A percentile compares a stretch with the other conserved stretches of the same genome.
phyloP scores from a whole-genome alignment of 176 grass and related monocot species.

The Urochloa ruziziensis region DNA sequence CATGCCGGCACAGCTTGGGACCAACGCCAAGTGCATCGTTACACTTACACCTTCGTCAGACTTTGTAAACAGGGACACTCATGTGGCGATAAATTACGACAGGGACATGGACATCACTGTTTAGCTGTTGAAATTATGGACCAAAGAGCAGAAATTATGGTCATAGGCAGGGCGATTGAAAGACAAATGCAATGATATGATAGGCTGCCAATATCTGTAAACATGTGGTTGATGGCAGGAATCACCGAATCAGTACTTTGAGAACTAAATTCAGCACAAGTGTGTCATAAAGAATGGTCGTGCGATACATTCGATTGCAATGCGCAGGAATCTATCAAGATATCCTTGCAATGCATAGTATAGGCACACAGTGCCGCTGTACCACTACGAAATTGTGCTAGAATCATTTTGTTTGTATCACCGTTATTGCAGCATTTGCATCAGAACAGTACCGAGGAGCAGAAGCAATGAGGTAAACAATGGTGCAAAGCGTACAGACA shows the following conservation, averaged over 20 bases:
- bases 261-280: not conserved
- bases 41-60: not conserved
- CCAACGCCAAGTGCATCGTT: not conserved
- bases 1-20: not conserved
- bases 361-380: not conserved
- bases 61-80: not conserved
- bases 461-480: not conserved
- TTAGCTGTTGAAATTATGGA: not conserved
- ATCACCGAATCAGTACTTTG: not conserved
- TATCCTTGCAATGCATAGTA: not conserved
- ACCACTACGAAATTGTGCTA: not conserved
- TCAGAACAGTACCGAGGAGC: not conserved
- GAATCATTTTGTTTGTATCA: not conserved
- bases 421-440: conserved; percentile 4
- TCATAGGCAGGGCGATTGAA: not conserved
- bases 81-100: not conserved
- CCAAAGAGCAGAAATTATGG: not conserved
- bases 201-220: not conserved
- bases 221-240: not conserved
- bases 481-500: not conserved
- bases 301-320: not conserved
- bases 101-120: not conserved
- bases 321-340: conserved; percentile 2
- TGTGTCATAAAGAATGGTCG: not conserved
- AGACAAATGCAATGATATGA: not conserved